Base-by-base conservation (phyloP, 1,284 basidiomycete genomes). In the Ganoderma resinaceum region DNA sequence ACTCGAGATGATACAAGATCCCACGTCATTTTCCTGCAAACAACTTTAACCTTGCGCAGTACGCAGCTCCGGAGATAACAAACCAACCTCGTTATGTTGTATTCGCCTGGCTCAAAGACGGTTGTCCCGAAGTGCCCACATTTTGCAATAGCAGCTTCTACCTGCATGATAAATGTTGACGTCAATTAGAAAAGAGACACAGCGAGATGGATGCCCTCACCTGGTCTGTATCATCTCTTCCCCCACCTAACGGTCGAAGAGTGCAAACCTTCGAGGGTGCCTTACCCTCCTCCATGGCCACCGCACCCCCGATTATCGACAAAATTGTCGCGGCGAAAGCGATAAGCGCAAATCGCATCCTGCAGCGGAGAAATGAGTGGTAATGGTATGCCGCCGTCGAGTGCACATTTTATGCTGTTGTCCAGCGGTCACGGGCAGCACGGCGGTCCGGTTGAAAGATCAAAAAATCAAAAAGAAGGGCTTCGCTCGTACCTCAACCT, bases 11-110 rank as follows among this genome's bases (percentile, higher is more conserved):
- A 79, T 6, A 81, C 77, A 9, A 91, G 80, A 66, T 88, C 78
- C 88, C 88, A 90, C 0, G 82, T 86, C 87, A 90, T 87, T 74
- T 89, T 89, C 73, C 88, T 88, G 60, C 0, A 18, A n/a, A n/a
- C n/a, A n/a, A n/a, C n/a, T n/a, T n/a, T n/a, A n/a, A n/a, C n/a
- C n/a, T n/a, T n/a, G n/a, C n/a, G n/a, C n/a, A n/a, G n/a, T n/a
- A n/a, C n/a, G n/a, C n/a, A n/a, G n/a, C n/a, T n/a, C n/a, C n/a
- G n/a, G n/a, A n/a, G n/a, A n/a, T n/a, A n/a, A n/a, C n/a, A n/a
- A n/a, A 7, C 76, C 43, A 61, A 85, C 86, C 85, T 80, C 0
- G 86, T 88, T 42, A 87, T 84, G 70, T 87, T 88, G 76, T 83
- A 87, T 7, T 80, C 74, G 9, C 86, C 86, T 6, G 77, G 66